phyloP scores from a whole-genome alignment of 805 yeast species.

The Kodamaea nitidulidarum region DNA sequence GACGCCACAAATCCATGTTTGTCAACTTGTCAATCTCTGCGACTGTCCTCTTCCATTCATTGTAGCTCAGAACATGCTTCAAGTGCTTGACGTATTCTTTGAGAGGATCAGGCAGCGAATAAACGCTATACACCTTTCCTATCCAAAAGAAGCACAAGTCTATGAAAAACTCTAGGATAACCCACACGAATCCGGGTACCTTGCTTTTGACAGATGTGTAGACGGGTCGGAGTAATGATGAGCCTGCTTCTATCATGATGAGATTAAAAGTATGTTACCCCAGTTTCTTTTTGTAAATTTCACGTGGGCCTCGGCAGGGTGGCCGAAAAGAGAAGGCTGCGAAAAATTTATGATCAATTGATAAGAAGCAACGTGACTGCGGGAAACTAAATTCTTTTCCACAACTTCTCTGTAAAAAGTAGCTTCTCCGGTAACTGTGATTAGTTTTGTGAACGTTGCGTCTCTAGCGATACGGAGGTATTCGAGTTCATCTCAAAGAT shows the following conservation, averaged over 20 bases:
- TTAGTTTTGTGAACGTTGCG: too few relatives aligned
- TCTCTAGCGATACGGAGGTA: too few relatives aligned
- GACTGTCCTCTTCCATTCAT: conserved; percentile 64
- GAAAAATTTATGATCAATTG: too few relatives aligned
- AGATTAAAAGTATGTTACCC: background rate
- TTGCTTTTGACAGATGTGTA: background rate
- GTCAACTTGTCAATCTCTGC: conserved; percentile 47
- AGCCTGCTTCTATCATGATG: background rate
- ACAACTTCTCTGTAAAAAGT: too few relatives aligned
- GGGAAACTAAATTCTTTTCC: too few relatives aligned
- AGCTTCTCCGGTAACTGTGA: too few relatives aligned
- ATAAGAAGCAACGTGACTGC: too few relatives aligned
- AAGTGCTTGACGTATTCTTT: conserved; percentile 47
- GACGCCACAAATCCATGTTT: conserved; percentile 59
- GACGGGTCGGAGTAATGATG: background rate
- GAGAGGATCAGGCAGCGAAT: conserved; percentile 40
- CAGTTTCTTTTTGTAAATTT: background rate
- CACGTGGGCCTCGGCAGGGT: background rate
- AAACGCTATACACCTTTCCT: conserved; percentile 30
- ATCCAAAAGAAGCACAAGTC: conserved; percentile 49
- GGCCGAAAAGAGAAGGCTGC: too few relatives aligned
- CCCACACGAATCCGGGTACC: conserved; percentile 26
- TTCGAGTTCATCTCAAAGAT: too few relatives aligned
- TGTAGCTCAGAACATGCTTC: conserved; percentile 52
- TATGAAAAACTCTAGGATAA: conserved; percentile 36